phyloP scores from a whole-genome alignment of 2,329 filamentous ascomycete genomes.

The Podosphaera xanthii region DNA sequence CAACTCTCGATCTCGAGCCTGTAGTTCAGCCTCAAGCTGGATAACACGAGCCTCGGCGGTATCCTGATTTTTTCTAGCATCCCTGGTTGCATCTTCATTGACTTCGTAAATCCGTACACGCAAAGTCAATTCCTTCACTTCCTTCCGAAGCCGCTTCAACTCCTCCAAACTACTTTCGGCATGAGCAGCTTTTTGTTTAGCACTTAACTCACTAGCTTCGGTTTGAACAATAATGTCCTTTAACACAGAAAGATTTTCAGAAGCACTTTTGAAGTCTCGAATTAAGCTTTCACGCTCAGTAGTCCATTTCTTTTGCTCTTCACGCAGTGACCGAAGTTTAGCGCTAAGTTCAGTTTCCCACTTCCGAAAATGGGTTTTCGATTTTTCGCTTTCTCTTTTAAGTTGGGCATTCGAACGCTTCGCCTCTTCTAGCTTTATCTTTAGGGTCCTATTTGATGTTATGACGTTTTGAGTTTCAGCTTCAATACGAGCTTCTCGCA shows the following conservation, averaged over 20 bases:
- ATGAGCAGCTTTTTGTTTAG: constrained; percentile 39
- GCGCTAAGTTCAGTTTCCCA: constrained; percentile 49
- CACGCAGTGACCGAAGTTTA: constrained; percentile 41
- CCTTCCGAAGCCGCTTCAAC: constrained; percentile 32
- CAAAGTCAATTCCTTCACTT: constrained; percentile 36
- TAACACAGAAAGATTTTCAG: constrained; percentile 39
- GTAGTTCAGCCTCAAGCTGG: constrained; percentile 33
- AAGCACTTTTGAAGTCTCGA: constrained; percentile 32
- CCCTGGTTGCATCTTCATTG: constrained; percentile 35
- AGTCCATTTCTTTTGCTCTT: constrained; percentile 45
- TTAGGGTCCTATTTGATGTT: constrained; percentile 51
- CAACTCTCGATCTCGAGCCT: constrained; percentile 25
- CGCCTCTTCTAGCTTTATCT: constrained; percentile 48
- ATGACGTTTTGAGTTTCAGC: constrained; percentile 66
- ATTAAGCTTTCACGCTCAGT: constrained; percentile 32
- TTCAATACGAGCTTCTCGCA: constrained; percentile 55
- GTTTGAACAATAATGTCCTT: constrained; percentile 41
- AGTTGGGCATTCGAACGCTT: constrained; percentile 47
- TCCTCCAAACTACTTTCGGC: constrained; percentile 38
- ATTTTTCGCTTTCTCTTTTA: constrained; percentile 49
- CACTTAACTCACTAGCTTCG: constrained; percentile 43
- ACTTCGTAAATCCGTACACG: constrained; percentile 40
- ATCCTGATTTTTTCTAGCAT: constrained; percentile 32
- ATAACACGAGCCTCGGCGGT: constrained; percentile 35
- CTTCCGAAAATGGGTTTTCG: constrained; percentile 51